These are phyloP conservation scores for Peronospora destructor DNA, from an alignment of 352 stramenopile species.

Conservation along the genomic window DNA sequence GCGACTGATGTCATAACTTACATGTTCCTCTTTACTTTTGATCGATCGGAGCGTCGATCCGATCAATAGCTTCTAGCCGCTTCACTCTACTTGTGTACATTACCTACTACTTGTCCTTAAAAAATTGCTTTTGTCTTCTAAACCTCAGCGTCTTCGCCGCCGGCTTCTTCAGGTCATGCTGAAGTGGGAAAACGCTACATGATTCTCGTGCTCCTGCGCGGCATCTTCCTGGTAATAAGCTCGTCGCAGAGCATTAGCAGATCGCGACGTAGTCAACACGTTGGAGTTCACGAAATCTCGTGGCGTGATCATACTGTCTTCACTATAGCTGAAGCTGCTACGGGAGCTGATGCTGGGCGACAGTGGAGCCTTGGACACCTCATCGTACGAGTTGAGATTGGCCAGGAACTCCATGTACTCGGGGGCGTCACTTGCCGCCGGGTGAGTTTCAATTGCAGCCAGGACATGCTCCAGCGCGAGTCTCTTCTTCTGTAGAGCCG, in stretches of 20 bases:
- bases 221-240: conserved; percentile 30
- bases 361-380: conserved; percentile 27
- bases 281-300: conserved; percentile 17
- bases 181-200: conserved; percentile 48
- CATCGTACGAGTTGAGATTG: conserved; percentile 49
- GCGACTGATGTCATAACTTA: conserved; percentile 10
- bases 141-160: not conserved
- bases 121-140: not conserved
- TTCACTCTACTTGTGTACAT: conserved; percentile 3
- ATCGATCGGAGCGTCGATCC: not conserved
- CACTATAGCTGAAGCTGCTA: conserved; percentile 31
- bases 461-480: conserved; percentile 46
- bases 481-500: conserved; percentile 55
- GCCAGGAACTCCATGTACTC: conserved; percentile 63
- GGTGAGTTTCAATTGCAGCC: conserved; percentile 46
- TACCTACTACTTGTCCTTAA: not conserved
- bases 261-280: conserved; percentile 25
- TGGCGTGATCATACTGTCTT: conserved; percentile 24
- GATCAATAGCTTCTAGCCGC: not conserved
- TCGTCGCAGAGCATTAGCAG: conserved; percentile 28
- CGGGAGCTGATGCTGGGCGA: conserved; percentile 25
- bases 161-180: conserved; percentile 33
- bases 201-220: conserved; percentile 22
- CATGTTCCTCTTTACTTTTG: not conserved
- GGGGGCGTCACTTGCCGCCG: conserved; percentile 52